Conservation (phyloP, 441 rosid genomes). For the Adansonia grandidieri region DNA sequence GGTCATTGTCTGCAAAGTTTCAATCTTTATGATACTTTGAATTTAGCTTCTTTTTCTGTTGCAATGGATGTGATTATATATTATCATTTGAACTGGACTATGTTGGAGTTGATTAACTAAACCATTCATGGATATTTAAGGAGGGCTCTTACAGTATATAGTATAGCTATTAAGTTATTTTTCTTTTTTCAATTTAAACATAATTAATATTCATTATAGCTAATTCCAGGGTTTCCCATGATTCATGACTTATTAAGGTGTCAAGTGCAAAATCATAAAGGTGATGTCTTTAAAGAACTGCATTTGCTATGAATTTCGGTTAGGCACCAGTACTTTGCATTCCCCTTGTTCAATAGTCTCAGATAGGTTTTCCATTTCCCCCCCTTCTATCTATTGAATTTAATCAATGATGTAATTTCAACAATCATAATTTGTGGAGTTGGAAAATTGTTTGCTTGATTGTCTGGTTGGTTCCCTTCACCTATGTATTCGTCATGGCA, state of each 20-base stretch:
- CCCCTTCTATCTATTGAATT: neutral
- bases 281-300: neutral
- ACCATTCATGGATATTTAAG: neutral
- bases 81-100: neutral
- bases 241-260: neutral
- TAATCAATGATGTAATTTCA: neutral
- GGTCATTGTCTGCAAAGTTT: constrained; percentile 15
- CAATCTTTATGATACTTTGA: neutral
- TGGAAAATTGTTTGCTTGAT: neutral
- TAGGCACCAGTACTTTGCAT: neutral
- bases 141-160: neutral
- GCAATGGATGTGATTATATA: neutral
- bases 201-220: neutral
- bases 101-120: neutral
- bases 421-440: neutral
- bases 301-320: constrained; percentile 3
- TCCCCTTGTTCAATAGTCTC: neutral
- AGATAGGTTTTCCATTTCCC: neutral
- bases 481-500: neutral
- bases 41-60: neutral
- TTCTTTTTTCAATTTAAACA: neutral
- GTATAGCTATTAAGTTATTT: neutral
- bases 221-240: neutral
- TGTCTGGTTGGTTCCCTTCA: neutral
- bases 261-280: neutral